phyloP scores from a whole-genome alignment of 495 filamentous ascomycete species.

The Aspergillus indologenus region DNA sequence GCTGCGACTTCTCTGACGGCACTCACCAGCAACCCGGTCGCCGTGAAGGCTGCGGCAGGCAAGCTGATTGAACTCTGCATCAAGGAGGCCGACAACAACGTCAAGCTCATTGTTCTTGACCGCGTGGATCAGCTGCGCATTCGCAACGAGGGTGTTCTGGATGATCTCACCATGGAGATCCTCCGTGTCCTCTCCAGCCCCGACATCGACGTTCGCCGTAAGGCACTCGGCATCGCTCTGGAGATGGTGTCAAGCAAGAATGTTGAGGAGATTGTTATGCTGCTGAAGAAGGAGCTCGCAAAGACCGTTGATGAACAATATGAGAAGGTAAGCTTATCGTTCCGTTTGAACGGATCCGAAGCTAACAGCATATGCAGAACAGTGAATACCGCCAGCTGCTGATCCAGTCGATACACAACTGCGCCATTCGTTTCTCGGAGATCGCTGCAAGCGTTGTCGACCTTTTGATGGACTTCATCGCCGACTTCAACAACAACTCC shows the following conservation, averaged over 20 bases:
- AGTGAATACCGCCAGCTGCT: conserved; percentile 93
- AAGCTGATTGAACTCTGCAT: conserved; percentile 98
- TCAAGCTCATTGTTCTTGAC: conserved; percentile 96
- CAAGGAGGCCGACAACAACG: conserved; percentile 97
- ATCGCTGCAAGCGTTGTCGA: conserved; percentile 96
- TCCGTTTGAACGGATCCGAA: neutral
- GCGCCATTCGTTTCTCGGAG: conserved; percentile 98
- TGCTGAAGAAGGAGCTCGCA: conserved; percentile 94
- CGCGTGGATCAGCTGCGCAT: conserved; percentile 87
- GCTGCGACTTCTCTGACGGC: conserved; percentile 96
- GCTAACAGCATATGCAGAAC: conserved; percentile 54
- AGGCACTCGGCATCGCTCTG: conserved; percentile 85
- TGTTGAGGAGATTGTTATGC: conserved; percentile 92
- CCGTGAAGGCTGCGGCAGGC: conserved; percentile 90
- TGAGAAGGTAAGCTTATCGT: conserved; percentile 63
- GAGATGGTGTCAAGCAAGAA: conserved; percentile 99
- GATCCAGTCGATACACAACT: conserved; percentile 96
- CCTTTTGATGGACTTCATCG: conserved; percentile 98
- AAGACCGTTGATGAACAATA: conserved; percentile 99
- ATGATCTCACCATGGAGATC: conserved; percentile 98
- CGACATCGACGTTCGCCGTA: conserved; percentile 93
- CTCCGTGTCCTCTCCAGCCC: conserved; percentile 93
- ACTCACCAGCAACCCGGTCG: conserved; percentile 93
- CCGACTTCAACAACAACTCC: conserved; percentile 94
- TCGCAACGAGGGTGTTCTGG: conserved; percentile 89